Evolutionary conservation across 1,284 basidiomycete genomes (phyloP).

Genomic region (Chalciporus sp.): DNA sequence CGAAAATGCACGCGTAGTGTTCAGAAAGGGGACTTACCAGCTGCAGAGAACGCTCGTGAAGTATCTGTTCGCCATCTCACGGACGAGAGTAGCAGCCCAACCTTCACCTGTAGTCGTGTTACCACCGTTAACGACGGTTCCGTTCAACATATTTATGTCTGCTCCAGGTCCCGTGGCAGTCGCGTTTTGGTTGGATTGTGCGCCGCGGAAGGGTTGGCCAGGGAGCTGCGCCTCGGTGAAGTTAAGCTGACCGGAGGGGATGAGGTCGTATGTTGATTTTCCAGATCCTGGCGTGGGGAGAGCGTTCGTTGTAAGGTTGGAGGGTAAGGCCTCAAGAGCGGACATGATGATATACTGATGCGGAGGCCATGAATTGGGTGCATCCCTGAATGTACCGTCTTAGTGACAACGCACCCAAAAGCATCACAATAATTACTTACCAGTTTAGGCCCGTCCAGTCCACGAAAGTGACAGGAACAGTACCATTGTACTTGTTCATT

Average conservation of each 20-base stretch:
- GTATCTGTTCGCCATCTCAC: slow-evolving; percentile 83
- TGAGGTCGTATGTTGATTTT: slow-evolving; percentile 63
- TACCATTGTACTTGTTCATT: slow-evolving; percentile 83
- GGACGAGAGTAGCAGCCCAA: slow-evolving; percentile 65
- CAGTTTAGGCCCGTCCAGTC: slow-evolving; percentile 78
- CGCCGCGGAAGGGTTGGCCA: slow-evolving; percentile 55
- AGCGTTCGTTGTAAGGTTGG: slow-evolving; percentile 59
- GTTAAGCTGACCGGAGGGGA: slow-evolving; percentile 77
- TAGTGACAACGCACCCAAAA: not conserved
- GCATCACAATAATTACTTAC: slow-evolving; percentile 39
- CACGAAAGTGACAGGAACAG: slow-evolving; percentile 74
- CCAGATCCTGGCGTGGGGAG: slow-evolving; percentile 51
- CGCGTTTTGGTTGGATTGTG: slow-evolving; percentile 48
- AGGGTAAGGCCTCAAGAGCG: slow-evolving; percentile 73
- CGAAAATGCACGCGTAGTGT: slow-evolving; percentile 30
- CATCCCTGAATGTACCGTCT: slow-evolving; percentile 51
- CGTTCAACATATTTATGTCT: slow-evolving; percentile 60
- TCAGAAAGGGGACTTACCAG: slow-evolving; percentile 57
- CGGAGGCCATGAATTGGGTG: slow-evolving; percentile 83
- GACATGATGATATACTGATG: slow-evolving; percentile 82
- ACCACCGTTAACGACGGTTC: slow-evolving; percentile 76
- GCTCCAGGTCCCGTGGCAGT: slow-evolving; percentile 52
- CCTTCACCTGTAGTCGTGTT: slow-evolving; percentile 63
- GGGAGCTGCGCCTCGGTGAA: slow-evolving; percentile 68
- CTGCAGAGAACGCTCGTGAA: slow-evolving; percentile 83